Evolutionary conservation across 768 basidiomycete species (phyloP).

Genomic region (Mycena epipterygia): DNA sequence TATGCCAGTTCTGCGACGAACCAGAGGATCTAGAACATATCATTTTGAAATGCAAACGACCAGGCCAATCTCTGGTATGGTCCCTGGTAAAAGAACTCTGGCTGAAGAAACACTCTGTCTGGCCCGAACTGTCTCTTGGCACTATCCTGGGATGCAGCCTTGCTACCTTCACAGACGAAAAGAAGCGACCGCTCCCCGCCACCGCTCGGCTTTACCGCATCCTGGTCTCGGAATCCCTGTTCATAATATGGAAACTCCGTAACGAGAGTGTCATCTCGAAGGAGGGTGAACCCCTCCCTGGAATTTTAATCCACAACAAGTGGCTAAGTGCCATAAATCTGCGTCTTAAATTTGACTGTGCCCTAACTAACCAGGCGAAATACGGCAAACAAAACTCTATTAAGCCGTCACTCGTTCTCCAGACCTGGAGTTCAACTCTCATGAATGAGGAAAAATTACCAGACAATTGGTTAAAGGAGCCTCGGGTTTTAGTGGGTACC

Average conservation of each 20-base stretch:
- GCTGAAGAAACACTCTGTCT: neutral
- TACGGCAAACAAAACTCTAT: constrained; percentile 36
- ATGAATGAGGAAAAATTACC: constrained; percentile 17
- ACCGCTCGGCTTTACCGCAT: neutral
- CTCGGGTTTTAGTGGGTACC: constrained; percentile 52
- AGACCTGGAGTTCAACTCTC: constrained; percentile 31
- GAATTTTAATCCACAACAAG: constrained; percentile 23
- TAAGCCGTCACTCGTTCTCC: constrained; percentile 14
- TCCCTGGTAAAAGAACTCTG: neutral
- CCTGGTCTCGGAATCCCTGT: neutral
- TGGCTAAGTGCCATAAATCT: constrained; percentile 37
- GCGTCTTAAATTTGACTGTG: constrained; percentile 35
- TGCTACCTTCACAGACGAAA: neutral
- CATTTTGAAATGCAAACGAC: constrained; percentile 13
- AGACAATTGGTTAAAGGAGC: constrained; percentile 37
- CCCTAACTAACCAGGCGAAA: constrained; percentile 15
- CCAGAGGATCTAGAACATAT: constrained; percentile 3
- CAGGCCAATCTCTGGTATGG: constrained; percentile 10
- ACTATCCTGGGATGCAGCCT: constrained; percentile 28
- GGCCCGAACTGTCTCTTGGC: constrained; percentile 25
- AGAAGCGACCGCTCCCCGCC: constrained; percentile 3
- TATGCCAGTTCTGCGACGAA: neutral
- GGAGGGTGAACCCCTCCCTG: neutral
- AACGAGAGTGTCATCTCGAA: neutral
- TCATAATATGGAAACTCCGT: neutral